Evolutionary conservation across 2,329 filamentous ascomycete species (phyloP).

Genomic region (Cladosporium sp.): DNA sequence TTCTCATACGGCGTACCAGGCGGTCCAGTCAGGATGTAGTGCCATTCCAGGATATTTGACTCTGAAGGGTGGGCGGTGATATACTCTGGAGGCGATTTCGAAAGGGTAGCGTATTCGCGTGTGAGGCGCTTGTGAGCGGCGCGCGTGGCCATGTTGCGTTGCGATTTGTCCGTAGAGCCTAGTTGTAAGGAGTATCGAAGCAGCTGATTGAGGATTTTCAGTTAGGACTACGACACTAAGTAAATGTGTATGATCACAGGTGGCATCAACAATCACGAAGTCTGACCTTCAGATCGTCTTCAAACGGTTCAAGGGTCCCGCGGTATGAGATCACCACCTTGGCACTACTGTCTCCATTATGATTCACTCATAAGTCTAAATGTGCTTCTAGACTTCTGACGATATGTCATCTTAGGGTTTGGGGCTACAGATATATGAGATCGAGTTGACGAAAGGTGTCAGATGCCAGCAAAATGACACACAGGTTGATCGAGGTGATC

Average conservation of each 20-base stretch:
- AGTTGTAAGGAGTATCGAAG: background rate
- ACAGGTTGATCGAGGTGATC: background rate
- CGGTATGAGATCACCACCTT: background rate
- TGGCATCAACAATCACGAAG: background rate
- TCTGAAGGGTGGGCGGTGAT: constrained; percentile 37
- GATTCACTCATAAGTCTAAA: background rate
- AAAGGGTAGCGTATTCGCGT: constrained; percentile 39
- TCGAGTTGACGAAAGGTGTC: background rate
- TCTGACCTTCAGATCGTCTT: background rate
- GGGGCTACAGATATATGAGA: background rate
- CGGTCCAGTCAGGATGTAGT: constrained; percentile 80
- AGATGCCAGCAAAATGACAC: background rate
- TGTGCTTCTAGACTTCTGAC: background rate
- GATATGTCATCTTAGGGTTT: background rate
- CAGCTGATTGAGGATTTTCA: no score
- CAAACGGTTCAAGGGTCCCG: background rate
- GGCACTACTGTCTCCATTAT: background rate
- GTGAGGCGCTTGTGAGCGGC: constrained; percentile 42
- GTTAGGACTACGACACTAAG: no score
- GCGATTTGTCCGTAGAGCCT: background rate
- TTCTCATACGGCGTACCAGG: constrained; percentile 90
- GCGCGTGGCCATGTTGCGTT: constrained; percentile 38
- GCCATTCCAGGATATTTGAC: constrained; percentile 39
- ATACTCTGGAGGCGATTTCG: constrained; percentile 36
- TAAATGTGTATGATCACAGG: background rate